A percentile compares a stretch with the other conserved stretches of the same genome.
Evolutionary conservation across 2,329 filamentous ascomycete genomes (phyloP).

Genomic region (Rhinocladiella similis): DNA sequence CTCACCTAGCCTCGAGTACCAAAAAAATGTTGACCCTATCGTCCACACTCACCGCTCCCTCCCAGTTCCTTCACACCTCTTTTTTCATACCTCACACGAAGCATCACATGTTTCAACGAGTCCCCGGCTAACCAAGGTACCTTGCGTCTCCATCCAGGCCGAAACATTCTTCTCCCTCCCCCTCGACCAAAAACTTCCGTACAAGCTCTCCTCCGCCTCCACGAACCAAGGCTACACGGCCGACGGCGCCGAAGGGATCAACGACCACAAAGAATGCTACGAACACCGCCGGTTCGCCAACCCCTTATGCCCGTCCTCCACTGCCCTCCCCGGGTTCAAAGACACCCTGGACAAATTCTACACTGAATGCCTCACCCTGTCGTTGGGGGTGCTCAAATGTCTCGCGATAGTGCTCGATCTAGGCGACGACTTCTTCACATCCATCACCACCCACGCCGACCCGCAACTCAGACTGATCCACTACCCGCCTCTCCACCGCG

Average conservation of each 20-base stretch:
- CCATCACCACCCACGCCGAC: slow-evolving; percentile 53
- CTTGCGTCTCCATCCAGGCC: slow-evolving; percentile 27
- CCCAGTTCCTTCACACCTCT: neutral
- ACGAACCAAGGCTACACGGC: slow-evolving; percentile 26
- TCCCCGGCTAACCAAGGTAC: neutral
- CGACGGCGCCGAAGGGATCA: slow-evolving; percentile 21
- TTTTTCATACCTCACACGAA: neutral
- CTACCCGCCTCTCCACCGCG: slow-evolving; percentile 37
- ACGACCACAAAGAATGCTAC: slow-evolving; percentile 28
- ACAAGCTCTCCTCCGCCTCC: slow-evolving; percentile 42
- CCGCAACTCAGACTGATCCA: slow-evolving; percentile 32
- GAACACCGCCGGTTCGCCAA: slow-evolving; percentile 24
- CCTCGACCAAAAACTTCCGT: slow-evolving; percentile 47
- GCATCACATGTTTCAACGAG: neutral
- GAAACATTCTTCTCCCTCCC: slow-evolving; percentile 46
- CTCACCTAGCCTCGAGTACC: neutral
- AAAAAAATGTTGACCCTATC: no score
- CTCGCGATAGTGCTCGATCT: slow-evolving; percentile 59
- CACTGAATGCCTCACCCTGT: slow-evolving; percentile 51
- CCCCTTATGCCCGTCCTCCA: slow-evolving; percentile 22
- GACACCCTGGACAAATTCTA: slow-evolving; percentile 41
- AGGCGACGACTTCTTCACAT: slow-evolving; percentile 56
- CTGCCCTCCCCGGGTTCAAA: slow-evolving; percentile 48
- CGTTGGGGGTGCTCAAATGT: slow-evolving; percentile 51
- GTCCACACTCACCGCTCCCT: neutral